Base-by-base conservation (phyloP, 169 alveolate genomes). In the Miamiensis avidus region DNA sequence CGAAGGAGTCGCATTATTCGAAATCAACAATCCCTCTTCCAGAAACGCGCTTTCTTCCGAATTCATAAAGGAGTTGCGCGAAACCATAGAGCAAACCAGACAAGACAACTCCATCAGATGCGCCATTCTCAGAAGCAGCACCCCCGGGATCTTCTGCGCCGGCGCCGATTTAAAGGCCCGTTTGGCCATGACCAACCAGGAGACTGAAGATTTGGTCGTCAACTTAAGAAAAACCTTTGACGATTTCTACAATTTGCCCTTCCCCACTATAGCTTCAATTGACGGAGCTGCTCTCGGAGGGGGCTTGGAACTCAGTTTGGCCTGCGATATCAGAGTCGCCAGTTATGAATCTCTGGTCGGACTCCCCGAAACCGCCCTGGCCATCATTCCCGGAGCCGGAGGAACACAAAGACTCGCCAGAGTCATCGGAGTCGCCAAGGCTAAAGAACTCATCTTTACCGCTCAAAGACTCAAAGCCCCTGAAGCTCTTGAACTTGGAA, bases 361-460 rank as follows among this genome's bases (percentile, higher is more conserved):
- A 29, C 89, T 96, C 4, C 97, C 97, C 76, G 98, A 96, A 79
- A 94, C 97, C 31, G 87, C 93, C 0, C 82, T 96, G 33, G 97
- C 96, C n/a, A 94, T 95, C 26, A 93, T 96, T 49, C 97, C 97
- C 20, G 97, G 97, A 20, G 97, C 98, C 33, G 98, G 97, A 25
- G 97, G 97, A 27, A 94, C 97, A 4, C 93, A 95, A 78, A 78
- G 96, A 34, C 85, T 96, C 20, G 89, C 95, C 15, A 87, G 97
- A 81, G 65, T 95, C 0, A 89, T 96, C 32, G 97, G 98, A 25
- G 74, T 85, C 29, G 95, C 95, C 15, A 90, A 85, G 76, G 98
- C 98, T 0, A 95, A 95, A 81, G 96, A 94, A 83, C 90, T 95
- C 75, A 93, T 95, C 16, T 95, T 91, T 81, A 93, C 97, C 25